A percentile compares a stretch with the other conserved stretches of the same genome.
phyloP scores from a whole-genome alignment of 2,329 filamentous ascomycete species.

The Dothistroma pini region DNA sequence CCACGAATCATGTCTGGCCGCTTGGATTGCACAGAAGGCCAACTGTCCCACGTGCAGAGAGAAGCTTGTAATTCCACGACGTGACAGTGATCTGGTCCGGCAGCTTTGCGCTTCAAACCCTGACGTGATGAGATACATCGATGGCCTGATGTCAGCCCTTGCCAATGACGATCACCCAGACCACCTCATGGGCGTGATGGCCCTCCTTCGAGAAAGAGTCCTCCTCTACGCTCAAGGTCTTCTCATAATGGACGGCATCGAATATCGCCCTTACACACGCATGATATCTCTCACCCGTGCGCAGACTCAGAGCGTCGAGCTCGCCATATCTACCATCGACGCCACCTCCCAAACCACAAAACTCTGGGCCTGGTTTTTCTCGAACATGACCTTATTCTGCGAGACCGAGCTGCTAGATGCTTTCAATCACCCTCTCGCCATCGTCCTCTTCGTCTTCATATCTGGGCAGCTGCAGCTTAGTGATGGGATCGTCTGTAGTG shows the following conservation, averaged over 20 bases:
- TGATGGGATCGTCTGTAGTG: background rate
- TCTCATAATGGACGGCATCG: background rate
- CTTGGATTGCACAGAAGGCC: background rate
- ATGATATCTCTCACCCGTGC: background rate
- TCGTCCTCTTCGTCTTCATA: background rate
- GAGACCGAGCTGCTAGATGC: background rate
- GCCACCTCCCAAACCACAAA: background rate
- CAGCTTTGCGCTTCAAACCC: background rate
- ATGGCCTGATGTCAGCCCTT: background rate
- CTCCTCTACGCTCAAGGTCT: background rate
- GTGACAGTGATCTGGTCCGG: background rate
- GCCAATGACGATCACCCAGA: background rate
- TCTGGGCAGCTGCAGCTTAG: background rate
- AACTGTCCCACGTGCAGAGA: background rate
- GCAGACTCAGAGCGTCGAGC: too few relatives aligned
- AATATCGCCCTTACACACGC: background rate
- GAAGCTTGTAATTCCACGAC: background rate
- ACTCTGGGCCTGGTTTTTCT: background rate
- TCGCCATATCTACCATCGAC: background rate
- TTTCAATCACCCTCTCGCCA: background rate
- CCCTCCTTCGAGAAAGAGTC: background rate
- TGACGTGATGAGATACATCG: background rate
- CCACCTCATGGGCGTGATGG: background rate
- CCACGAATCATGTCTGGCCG: background rate
- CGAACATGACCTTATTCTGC: background rate